Base-by-base conservation (phyloP, 441 rosid species). In the Daphne laureola region DNA sequence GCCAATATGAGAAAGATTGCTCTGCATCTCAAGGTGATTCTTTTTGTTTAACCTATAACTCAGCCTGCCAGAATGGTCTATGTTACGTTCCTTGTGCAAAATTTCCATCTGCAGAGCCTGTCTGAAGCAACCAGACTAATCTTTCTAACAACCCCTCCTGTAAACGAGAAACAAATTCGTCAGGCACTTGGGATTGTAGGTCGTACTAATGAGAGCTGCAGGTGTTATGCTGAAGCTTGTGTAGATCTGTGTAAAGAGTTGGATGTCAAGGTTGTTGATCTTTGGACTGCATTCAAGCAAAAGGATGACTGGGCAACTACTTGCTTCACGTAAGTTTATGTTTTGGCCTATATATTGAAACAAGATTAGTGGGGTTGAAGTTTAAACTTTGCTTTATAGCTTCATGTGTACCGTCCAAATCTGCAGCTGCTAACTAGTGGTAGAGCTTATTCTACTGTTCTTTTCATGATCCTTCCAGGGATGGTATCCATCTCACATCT, bases 1-100 rank as follows among this genome's bases (percentile, higher is more conserved):
- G 85, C 74, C 0, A 90, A 90, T 77, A 87, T 87, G 90, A 85
- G 64, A 66, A 87, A 71, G 66, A 83, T 83, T 44, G 90, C 78
- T 12, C 23, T 52, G 12, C 88, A 90, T 75, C 80, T 90, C 58
- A 65, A 79, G 89, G 97, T 82, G 62, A 63, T 35, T 43, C 11
- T 31, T 1, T 46, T 36, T 52, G 25, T 51, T 43, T 42, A 23
- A 12, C 13, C 45, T 38, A 43, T 62, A 9, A 31, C 9, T 31
- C 9, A 31, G 11, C 38, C 7, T 31, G 38, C 38, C 38, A 31
- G 11, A 31, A 31, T 31, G 38, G 11, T 31, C 11, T 31, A n/a
- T n/a, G n/a, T n/a, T n/a, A n/a, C n/a, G n/a, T 21, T 5, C 13
- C 12, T 16, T 35, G 16, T 2, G 8, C 16, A 21, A 21, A 2